Percentiles rank a stretch among this genome's conserved stretches.
Evolutionary conservation across 1,139 yeast species (phyloP).

Genomic region (Trichomonascaceae sp.): DNA sequence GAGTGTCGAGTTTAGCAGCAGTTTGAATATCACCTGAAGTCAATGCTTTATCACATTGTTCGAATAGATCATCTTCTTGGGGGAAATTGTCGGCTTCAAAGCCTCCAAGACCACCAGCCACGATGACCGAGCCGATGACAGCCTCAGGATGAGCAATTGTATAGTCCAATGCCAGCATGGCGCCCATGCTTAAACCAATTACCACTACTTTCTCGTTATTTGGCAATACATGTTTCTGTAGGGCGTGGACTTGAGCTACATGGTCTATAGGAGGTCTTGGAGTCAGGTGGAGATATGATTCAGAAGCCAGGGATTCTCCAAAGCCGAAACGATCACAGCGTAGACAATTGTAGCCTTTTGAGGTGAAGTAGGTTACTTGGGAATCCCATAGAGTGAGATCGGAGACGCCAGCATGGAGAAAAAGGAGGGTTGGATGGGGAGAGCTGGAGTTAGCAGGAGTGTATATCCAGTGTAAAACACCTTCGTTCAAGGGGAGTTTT

Average conservation of each 20-base stretch:
- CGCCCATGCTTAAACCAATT: conserved; percentile 8
- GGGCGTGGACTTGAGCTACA: neutral
- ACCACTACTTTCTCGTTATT: neutral
- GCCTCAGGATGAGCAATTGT: conserved; percentile 3
- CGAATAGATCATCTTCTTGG: conserved; percentile 1
- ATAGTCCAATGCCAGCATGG: conserved; percentile 1
- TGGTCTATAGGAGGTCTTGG: neutral
- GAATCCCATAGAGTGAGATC: conserved; percentile 6
- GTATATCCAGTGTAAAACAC: neutral
- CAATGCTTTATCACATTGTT: neutral
- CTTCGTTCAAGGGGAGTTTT: neutral
- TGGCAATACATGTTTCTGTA: neutral
- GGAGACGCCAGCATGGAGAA: conserved; percentile 9
- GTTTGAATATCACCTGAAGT: neutral
- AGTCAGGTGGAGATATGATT: neutral
- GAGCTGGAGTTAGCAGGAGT: neutral
- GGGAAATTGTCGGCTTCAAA: neutral
- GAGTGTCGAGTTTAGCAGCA: neutral
- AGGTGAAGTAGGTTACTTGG: conserved; percentile 6
- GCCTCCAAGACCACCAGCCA: conserved; percentile 7
- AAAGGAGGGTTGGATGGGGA: neutral
- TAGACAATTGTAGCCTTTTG: neutral
- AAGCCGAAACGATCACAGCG: neutral
- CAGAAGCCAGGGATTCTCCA: neutral
- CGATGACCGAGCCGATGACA: conserved; percentile 1